Base-by-base conservation (phyloP, 2,329 filamentous ascomycete genomes). In the Fusarium sublunatum region DNA sequence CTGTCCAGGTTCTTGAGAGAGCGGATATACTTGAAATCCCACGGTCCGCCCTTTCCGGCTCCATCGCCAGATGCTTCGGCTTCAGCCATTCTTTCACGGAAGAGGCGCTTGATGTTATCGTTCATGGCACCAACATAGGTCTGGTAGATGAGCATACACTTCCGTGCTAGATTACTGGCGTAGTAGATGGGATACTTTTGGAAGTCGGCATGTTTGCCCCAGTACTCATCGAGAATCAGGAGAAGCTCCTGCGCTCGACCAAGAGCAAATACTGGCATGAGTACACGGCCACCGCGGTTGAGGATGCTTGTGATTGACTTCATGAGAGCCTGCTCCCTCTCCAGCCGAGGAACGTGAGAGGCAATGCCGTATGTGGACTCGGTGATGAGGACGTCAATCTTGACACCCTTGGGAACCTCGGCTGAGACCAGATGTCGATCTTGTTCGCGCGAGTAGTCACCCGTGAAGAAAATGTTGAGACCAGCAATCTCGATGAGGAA, bases 51-150 rank as follows among this genome's bases (percentile, higher is more conserved):
- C 71, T 91, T 93, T 7, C 87, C 88, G 7, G 85, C 85, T 3
- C 84, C 85, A 66, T 93, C 91, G 8, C 91, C 91, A 31, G 88
- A 88, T 0, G 90, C 89, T 74, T 96, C 92, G 9, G 92, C 91
- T 74, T 96, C 92, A 5, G 92, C 92, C 87, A 97, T 96, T 43
- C 92, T 88, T 76, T 96, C 93, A 49, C 91, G 86, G 77, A 97
- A 97, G n/a, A 97, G 85, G 10, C 92, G 87, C 76, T 97, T 97
- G 81, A 99, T 98, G 71, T 97, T 98, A 73, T 98, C 94, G 75
- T 99, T 99, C 95, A 99, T 99, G 52, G 93, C 93, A 44, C 93
- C 92, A 44, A 98, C 92, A 72, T 98, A 99, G 2, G 95, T 99
- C 75, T 98, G 95, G 74, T 99, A 99, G 4, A 98, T 93, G 28